phyloP scores from a whole-genome alignment of 2,329 filamentous ascomycete genomes.

The Furcasterigmium furcatum region DNA sequence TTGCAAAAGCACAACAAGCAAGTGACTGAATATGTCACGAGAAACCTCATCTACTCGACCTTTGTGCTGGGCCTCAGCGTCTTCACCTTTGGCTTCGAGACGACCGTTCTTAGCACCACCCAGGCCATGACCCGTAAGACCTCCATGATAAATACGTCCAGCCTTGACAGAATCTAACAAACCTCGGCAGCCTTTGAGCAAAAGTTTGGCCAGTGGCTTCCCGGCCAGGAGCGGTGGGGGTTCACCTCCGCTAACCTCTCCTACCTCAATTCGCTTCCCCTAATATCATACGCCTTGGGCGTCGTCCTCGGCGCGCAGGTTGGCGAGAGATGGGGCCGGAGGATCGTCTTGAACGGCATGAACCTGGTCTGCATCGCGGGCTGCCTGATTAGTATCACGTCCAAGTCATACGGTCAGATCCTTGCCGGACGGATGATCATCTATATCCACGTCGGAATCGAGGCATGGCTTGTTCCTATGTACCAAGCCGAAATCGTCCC shows the following conservation, averaged over 20 bases:
- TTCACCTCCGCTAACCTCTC: conserved; percentile 14
- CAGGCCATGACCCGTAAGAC: conserved; percentile 17
- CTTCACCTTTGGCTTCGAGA: conserved; percentile 17
- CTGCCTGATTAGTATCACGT: conserved; percentile 9
- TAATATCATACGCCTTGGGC: conserved; percentile 13
- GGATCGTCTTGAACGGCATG: conserved; percentile 12
- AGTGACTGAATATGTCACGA: conserved; percentile 13
- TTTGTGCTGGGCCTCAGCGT: conserved; percentile 15
- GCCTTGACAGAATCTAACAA: neutral
- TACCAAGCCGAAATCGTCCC: conserved; percentile 17
- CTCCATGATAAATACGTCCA: neutral
- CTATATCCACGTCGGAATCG: conserved; percentile 14
- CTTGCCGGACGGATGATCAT: conserved; percentile 14
- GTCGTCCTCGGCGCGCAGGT: conserved; percentile 11
- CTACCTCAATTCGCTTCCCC: conserved; percentile 16
- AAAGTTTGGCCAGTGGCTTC: conserved; percentile 12
- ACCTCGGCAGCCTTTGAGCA: conserved; percentile 9
- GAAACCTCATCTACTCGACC: conserved; percentile 13
- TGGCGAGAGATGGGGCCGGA: conserved; percentile 14
- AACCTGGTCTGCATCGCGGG: conserved; percentile 13
- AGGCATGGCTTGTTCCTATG: conserved; percentile 15
- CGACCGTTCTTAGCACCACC: conserved; percentile 13
- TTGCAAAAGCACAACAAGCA: conserved; percentile 13
- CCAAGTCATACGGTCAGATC: conserved; percentile 8
- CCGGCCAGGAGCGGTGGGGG: conserved; percentile 6